Conservation (phyloP, 1,284 basidiomycete genomes). For the Austropuccinia psidii region DNA sequence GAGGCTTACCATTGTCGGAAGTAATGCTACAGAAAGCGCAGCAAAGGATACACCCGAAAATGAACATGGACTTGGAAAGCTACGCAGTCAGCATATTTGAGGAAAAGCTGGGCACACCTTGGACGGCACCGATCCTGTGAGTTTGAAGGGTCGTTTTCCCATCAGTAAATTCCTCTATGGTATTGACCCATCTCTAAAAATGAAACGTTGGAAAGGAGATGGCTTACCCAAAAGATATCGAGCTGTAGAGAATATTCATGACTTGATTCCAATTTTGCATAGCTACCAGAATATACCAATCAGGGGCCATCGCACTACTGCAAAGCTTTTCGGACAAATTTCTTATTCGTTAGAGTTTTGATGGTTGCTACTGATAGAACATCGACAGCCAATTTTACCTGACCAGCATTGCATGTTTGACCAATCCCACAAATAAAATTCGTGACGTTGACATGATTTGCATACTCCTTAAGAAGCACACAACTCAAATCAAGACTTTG, state of each 20-base stretch:
- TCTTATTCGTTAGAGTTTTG: background rate
- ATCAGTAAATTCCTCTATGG: no score
- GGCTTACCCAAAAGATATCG: constrained; percentile 33
- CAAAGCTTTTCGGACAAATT: constrained; percentile 11
- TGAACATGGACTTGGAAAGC: no score
- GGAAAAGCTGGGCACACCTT: background rate
- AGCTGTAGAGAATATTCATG: constrained; percentile 35
- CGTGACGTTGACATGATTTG: constrained; percentile 32
- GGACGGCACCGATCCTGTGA: background rate
- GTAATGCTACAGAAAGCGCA: no score
- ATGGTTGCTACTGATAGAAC: background rate
- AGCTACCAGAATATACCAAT: constrained; percentile 37
- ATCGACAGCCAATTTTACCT: background rate
- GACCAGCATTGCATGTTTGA: constrained; percentile 32
- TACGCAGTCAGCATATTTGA: background rate
- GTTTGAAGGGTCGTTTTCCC: no score
- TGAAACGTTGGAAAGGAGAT: no score
- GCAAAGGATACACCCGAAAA: background rate
- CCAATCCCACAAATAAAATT: constrained; percentile 36
- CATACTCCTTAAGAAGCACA: constrained; percentile 18
- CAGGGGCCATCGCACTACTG: constrained; percentile 32
- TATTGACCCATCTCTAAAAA: no score
- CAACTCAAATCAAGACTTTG: background rate
- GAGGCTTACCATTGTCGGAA: no score
- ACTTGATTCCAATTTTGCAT: constrained; percentile 37